These are phyloP conservation scores for Sclerotinia nivalis DNA, from an alignment of 2,329 filamentous ascomycete species.

Conservation along the genomic window DNA sequence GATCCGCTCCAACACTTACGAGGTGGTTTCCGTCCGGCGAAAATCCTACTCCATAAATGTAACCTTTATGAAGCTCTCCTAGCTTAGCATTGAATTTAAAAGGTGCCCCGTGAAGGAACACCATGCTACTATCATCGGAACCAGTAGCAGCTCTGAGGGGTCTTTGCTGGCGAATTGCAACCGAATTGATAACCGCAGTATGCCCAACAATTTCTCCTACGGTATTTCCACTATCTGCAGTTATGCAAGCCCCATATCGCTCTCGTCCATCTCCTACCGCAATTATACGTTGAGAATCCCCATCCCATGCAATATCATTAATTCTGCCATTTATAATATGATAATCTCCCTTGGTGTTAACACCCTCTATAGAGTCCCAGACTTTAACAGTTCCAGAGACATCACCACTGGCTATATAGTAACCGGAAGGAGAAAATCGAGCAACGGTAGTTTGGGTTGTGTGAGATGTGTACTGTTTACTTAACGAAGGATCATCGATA, in stretches of 20 bases:
- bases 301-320: slow-evolving; percentile 97
- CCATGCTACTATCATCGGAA: slow-evolving; percentile 84
- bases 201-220: slow-evolving; percentile 94
- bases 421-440: slow-evolving; percentile 89
- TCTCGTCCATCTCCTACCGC: slow-evolving; percentile 95
- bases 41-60: slow-evolving; percentile 84
- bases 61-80: slow-evolving; percentile 78
- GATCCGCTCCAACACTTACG: slow-evolving; percentile 90
- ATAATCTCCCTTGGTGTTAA: slow-evolving; percentile 87
- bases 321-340: slow-evolving; percentile 91
- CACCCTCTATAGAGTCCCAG: slow-evolving; percentile 87
- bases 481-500: slow-evolving; percentile 83
- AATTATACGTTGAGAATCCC: slow-evolving; percentile 93
- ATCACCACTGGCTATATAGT: slow-evolving; percentile 93
- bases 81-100: slow-evolving; percentile 94
- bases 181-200: slow-evolving; percentile 85
- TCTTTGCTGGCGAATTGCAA: slow-evolving; percentile 84
- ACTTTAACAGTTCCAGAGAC: slow-evolving; percentile 80
- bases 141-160: slow-evolving; percentile 91
- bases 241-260: slow-evolving; percentile 90
- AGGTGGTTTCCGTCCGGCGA: slow-evolving; percentile 81
- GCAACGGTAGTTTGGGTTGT: slow-evolving; percentile 87
- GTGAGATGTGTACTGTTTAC: slow-evolving; percentile 91
- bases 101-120: slow-evolving; percentile 90
- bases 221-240: slow-evolving; percentile 91